Percentiles rank a stretch among this genome's conserved stretches.
Evolutionary conservation across 371 early-diverging fungal genomes (phyloP).

Genomic region (Lichtheimia ramosa): DNA sequence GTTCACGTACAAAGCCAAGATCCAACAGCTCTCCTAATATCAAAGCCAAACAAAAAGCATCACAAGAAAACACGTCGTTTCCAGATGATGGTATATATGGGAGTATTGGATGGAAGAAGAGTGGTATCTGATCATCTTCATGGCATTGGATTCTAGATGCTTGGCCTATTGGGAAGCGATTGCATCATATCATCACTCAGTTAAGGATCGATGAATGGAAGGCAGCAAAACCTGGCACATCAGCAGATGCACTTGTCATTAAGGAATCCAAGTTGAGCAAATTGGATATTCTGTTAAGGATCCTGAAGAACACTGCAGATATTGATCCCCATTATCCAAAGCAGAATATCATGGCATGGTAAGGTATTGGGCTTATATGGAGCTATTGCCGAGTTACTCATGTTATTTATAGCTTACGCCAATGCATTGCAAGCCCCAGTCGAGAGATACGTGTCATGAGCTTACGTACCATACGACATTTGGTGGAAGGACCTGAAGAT

Average conservation of each 20-base stretch:
- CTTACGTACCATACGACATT: constrained; percentile 56
- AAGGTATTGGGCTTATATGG: background rate
- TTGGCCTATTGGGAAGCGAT: constrained; percentile 35
- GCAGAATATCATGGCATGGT: constrained; percentile 33
- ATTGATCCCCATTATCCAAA: constrained; percentile 40
- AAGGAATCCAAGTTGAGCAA: constrained; percentile 42
- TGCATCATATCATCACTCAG: constrained; percentile 34
- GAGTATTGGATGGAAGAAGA: too few relatives aligned
- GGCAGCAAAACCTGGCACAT: constrained; percentile 12
- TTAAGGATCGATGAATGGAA: constrained; percentile 42
- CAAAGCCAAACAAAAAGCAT: constrained; percentile 37
- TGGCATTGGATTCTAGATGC: constrained; percentile 22
- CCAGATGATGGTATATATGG: constrained; percentile 43
- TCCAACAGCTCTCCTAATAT: constrained; percentile 36
- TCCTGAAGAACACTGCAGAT: constrained; percentile 45
- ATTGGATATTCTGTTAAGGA: constrained; percentile 34
- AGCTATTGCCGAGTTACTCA: background rate
- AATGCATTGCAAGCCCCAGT: constrained; percentile 54
- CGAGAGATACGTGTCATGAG: constrained; percentile 54
- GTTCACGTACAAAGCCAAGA: constrained; percentile 33
- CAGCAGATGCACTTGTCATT: constrained; percentile 10
- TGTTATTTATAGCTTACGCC: constrained; percentile 40
- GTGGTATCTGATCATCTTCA: too few relatives aligned
- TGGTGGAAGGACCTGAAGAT: constrained; percentile 45
- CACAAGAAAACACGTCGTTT: constrained; percentile 40